Evolutionary conservation across 345 rosid genomes (phyloP), one percentile per base, ranked within the genome.

Genomic region (Adansonia digitata): DNA sequence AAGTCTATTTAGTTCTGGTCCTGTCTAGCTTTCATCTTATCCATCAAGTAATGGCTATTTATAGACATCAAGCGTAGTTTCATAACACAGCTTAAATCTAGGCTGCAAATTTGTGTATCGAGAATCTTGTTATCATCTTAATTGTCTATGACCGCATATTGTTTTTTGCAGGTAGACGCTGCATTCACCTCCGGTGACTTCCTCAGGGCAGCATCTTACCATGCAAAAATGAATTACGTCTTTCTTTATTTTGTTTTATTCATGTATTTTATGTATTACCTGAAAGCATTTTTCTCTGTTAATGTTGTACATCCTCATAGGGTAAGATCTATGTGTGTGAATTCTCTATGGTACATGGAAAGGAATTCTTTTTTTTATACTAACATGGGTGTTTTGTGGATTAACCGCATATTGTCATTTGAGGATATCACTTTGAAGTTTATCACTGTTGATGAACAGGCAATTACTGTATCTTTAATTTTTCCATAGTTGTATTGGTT

Each of bases 361-460:
- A 74, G 29, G 69, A 46, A 61, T n/a, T n/a, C n/a, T n/a, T n/a
- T n/a, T 31, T 10, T 29, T 12, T n/a, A 20, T 46, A 51, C 77
- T 83, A 79, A 81, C 72, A 11, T 17, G 27, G 35, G 13, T 78
- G 39, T 84, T 78, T 79, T 84, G 88, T 93, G 91, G 99, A 85
- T 95, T 79, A 93, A 83, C 77, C 88, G 88, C 75, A 62, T 92
- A 65, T 78, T 95, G 71, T 95, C 98, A 75, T 95, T 95, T 84
- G 99, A 95, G 86, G 98, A 93, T 91, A 87, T 93, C 78, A 88
- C 97, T 53, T 82, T 95, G 87, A 93, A 93, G 90, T 95, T 95
- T 85, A 91, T 95, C 71, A 84, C 84, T 37, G 89, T 86, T 65
- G 83, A 87, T 15, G 97, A 93, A 82, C 97, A 85, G 97, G 98